Evolutionary conservation across 2,329 filamentous ascomycete genomes (phyloP), one percentile per base, ranked within the genome.

Genomic region (Aspergillus puulaauensis): DNA sequence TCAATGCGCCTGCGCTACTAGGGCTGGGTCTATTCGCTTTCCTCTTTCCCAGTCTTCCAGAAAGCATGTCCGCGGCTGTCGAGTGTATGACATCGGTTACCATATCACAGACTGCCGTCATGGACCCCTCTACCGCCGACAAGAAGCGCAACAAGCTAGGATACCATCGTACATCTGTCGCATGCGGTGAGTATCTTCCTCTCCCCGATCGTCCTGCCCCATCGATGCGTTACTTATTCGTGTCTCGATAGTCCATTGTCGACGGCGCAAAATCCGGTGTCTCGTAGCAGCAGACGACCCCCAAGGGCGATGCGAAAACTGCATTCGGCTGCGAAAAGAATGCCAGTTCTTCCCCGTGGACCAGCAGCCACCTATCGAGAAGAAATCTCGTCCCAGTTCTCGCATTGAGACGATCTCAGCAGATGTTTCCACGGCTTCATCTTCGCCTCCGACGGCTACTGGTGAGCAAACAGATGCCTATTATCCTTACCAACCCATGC

Each of bases 271-370:
- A 77, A 98, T 98, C 61, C 84, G 93, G 76, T 98, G 93, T 75
- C 86, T 96, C 52, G 83, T 91, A 44, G 86, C 90, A 8, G 82
- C 85, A 49, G 86, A 87, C 62, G 91, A 96, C 66, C 72, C 82
- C 9, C 85, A 90, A 68, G 87, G 87, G 46, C 87, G 92, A 63
- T 98, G 93, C 76, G 86, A 89, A 63, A 96, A 96, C 78, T 98
- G 93, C 76, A 96, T 96, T 68, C 87, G 92, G 47, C 79, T 98
- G 70, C 96, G 96, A 75, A 97, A 96, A 70, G 91, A 96, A 64
- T 98, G 93, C 76, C 91, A 89, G 71, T 98, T 96, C 76, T 90
- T 88, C 66, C 90, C 93, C 0, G 93, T 97, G 21, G 92, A 96
- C 63, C 90, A 92, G 71, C 83, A 86, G 64, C 85, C 83, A 24